A percentile compares a stretch with the other conserved stretches of the same genome.
These are phyloP conservation scores for Apiotrichum siamense DNA, from an alignment of 1,284 basidiomycete species.

Conservation along the genomic window DNA sequence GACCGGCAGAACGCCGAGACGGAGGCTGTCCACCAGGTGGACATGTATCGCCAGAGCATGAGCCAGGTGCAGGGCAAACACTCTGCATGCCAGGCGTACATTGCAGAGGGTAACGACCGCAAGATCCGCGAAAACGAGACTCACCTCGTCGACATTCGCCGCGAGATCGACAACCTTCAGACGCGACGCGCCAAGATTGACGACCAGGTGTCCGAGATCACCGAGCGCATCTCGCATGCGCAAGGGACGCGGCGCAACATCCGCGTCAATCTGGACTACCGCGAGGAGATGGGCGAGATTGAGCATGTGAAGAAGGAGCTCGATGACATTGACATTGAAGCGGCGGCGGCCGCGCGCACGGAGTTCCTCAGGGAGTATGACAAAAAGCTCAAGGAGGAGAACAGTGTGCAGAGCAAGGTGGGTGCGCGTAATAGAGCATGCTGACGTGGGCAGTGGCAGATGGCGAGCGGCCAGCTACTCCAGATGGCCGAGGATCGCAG, in stretches of 20 bases:
- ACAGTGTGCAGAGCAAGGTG: constrained; percentile 57
- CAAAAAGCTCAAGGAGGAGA: constrained; percentile 55
- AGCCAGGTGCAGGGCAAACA: constrained; percentile 37
- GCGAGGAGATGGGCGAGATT: constrained; percentile 65
- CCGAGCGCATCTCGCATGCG: constrained; percentile 55
- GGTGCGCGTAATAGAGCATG: constrained; percentile 34
- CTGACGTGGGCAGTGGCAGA: constrained; percentile 74
- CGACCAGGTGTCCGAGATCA: constrained; percentile 50
- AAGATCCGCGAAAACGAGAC: constrained; percentile 60
- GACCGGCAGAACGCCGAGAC: constrained; percentile 34
- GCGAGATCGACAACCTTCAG: constrained; percentile 50
- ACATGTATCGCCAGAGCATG: constrained; percentile 30
- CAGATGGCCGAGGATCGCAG: constrained; percentile 66
- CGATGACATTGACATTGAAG: constrained; percentile 68
- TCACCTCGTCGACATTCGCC: constrained; percentile 51
- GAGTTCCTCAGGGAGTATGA: constrained; percentile 79
- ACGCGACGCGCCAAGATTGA: constrained; percentile 56
- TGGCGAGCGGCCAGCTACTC: constrained; percentile 72
- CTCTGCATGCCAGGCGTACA: constrained; percentile 51
- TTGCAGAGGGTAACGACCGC: constrained; percentile 61
- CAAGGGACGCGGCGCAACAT: constrained; percentile 66
- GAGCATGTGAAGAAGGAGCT: constrained; percentile 65
- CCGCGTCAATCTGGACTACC: constrained; percentile 76
- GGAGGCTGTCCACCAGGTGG: constrained; percentile 30
- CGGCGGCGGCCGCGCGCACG: constrained; percentile 67